phyloP scores from a whole-genome alignment of 805 yeast species.

The Debaryomyces castellii region DNA sequence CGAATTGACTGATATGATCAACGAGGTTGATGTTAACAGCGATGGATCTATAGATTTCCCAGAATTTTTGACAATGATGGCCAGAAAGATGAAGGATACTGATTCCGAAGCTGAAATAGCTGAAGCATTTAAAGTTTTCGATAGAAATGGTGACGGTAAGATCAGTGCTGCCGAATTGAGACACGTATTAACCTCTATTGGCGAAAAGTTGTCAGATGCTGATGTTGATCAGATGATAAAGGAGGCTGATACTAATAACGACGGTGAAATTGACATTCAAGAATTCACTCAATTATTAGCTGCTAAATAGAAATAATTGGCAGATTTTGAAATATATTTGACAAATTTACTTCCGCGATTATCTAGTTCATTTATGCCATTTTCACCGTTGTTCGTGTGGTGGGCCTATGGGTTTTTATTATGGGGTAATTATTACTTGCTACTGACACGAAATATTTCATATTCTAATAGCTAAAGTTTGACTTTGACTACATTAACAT shows the following conservation, averaged over 20 bases:
- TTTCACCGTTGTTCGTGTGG: background rate
- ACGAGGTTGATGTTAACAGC: slow-evolving; percentile 94
- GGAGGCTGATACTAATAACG: slow-evolving; percentile 93
- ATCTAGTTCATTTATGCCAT: background rate
- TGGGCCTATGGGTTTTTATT: background rate
- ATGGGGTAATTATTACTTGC: background rate
- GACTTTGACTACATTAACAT: background rate
- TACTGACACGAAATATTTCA: background rate
- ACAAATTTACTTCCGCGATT: background rate
- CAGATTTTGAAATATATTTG: background rate
- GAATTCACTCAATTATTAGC: slow-evolving; percentile 90
- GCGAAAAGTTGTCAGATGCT: slow-evolving; percentile 93
- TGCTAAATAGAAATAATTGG: slow-evolving; percentile 51
- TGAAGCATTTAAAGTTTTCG: slow-evolving; percentile 98
- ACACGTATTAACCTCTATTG: slow-evolving; percentile 95
- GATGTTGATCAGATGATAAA: slow-evolving; percentile 97
- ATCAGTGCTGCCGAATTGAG: slow-evolving; percentile 95
- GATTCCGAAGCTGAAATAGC: slow-evolving; percentile 96
- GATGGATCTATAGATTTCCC: slow-evolving; percentile 68
- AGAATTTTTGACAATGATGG: slow-evolving; percentile 46
- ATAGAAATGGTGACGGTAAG: slow-evolving; percentile 93
- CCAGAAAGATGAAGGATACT: slow-evolving; percentile 84
- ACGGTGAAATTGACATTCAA: slow-evolving; percentile 95
- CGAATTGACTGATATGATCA: slow-evolving; percentile 94
- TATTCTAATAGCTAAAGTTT: background rate